Conservation (phyloP, 2,329 filamentous ascomycete genomes). For the Talaromyces sp. region DNA sequence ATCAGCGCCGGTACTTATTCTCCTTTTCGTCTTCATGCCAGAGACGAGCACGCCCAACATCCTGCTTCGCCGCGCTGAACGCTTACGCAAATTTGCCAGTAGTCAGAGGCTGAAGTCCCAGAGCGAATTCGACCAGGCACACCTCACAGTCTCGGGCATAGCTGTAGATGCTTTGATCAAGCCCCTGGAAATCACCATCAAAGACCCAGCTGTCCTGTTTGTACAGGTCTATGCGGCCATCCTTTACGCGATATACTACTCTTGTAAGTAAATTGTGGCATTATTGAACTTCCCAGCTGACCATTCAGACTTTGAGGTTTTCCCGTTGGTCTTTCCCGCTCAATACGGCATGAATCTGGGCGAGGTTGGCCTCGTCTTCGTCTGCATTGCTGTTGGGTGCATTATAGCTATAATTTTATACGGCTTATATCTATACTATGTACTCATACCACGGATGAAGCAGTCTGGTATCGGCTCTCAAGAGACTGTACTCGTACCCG, state of each 20-base stretch:
- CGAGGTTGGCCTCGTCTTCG: conserved; percentile 43
- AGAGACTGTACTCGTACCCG: conserved; percentile 45
- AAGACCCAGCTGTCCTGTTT: neutral
- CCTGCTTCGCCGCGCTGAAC: neutral
- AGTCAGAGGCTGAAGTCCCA: neutral
- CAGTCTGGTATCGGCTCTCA: conserved; percentile 37
- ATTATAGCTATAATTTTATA: conserved; percentile 55
- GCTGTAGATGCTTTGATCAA: conserved; percentile 28
- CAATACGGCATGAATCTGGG: conserved; percentile 59
- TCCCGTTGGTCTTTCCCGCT: conserved; percentile 42
- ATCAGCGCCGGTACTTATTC: conserved; percentile 53
- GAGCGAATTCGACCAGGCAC: conserved; percentile 23
- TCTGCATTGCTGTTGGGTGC: conserved; percentile 72
- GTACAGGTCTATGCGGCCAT: conserved; percentile 45
- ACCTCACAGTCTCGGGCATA: conserved; percentile 54
- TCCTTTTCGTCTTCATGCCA: neutral
- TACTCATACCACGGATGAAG: conserved; percentile 34
- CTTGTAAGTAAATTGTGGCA: conserved; percentile 34
- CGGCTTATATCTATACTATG: conserved; percentile 38
- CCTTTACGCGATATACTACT: conserved; percentile 51
- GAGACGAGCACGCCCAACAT: neutral
- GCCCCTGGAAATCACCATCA: neutral
- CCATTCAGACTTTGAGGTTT: conserved; percentile 49
- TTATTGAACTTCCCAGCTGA: neutral
- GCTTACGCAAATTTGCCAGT: neutral